Base-by-base conservation (phyloP, 441 rosid species). In the Brassica balearica region DNA sequence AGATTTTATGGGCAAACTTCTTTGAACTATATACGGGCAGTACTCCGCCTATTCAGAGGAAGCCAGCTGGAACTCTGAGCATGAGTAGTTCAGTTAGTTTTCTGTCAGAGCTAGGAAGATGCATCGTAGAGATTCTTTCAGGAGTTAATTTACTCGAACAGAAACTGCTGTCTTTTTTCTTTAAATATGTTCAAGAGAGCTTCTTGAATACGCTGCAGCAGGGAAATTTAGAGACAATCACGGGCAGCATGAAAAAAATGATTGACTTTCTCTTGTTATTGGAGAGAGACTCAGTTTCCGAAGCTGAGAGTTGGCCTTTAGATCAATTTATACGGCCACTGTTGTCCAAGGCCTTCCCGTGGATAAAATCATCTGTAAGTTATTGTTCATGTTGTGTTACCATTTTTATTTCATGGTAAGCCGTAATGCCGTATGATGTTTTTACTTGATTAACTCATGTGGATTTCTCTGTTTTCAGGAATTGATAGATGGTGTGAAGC, bases 291-390 rank as follows among this genome's bases (percentile, higher is more conserved):
- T 84, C 90, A 48, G 75, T 84, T 75, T 82, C 78, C 77, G 69
- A 86, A 79, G 89, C 91, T 76, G 91, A 93, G 88, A 65, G 69
- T 66, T 93, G 99, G 99, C 97, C 96, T 38, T 78, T 93, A 82
- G 84, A 70, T 79, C 77, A 80, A 79, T 72, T 96, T 58, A 86
- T 92, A 74, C 91, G 97, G 76, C 97, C 99, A 62, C 82, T 87
- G 81, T 71, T 96, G 84, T 87, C 87, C 0, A 86, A 86, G 81
- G 81, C 86, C 76, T 93, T 91, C 88, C 86, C 91, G 14, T 81
- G 85, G 74, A 89, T 92, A 83, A 87, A 84, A 82, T 90, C 98
- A 72, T 81, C 79, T 74, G 99, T 96, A 86, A 90, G 97, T 89
- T 85, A 82, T 78, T 67, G 17, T 80, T 60, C 32, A 41, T 53